Evolutionary conservation across 2,329 filamentous ascomycete genomes (phyloP), one percentile per base, ranked within the genome.

Genomic region (Pseudocercospora musae): DNA sequence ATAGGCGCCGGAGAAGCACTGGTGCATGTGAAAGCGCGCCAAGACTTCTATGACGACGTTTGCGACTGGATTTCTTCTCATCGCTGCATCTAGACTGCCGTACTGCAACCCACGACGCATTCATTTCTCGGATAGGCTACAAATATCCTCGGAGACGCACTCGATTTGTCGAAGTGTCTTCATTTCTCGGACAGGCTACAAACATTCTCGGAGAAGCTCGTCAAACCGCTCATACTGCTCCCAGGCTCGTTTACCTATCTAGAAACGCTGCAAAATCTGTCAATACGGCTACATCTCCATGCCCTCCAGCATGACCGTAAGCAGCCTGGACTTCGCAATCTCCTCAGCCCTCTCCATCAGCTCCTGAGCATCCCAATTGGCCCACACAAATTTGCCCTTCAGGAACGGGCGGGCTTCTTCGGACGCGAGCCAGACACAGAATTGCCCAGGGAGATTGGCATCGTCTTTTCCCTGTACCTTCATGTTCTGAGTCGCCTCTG

Each of bases 371-470:
- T 75, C 73, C 73, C 72, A 75, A 40, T 72, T 71, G 9, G 67
- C 61, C 63, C 62, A 73, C 9, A 70, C 57, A 37, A 69, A 66
- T 31, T 60, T 66, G 23, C 65, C 61, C 44, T 66, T 62, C 42
- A 70, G n/a, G 58, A 68, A 70, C 3, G n/a, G n/a, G n/a, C 37
- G 48, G 10, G 68, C 71, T 48, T 73, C 71, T 2, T 67, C 64
- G 49, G 67, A 71, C 27, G 74, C 69, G n/a, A 75, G 63, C 75
- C 75, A 76, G 7, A 76, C 69, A 13, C 58, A 64, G 62, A 76
- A 76, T 31, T 66, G 58, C 4, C 63, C 71, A 9, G 72, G 72
- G n/a, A 53, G 33, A 25, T 49, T 27, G 33, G 25, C 21, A 23
- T 31, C 29, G 42, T 62, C 60, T 15, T 25, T 13, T 21, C 46